Evolutionary conservation across 2,329 filamentous ascomycete genomes (phyloP).

Genomic region (Colletotrichum truncatum): DNA sequence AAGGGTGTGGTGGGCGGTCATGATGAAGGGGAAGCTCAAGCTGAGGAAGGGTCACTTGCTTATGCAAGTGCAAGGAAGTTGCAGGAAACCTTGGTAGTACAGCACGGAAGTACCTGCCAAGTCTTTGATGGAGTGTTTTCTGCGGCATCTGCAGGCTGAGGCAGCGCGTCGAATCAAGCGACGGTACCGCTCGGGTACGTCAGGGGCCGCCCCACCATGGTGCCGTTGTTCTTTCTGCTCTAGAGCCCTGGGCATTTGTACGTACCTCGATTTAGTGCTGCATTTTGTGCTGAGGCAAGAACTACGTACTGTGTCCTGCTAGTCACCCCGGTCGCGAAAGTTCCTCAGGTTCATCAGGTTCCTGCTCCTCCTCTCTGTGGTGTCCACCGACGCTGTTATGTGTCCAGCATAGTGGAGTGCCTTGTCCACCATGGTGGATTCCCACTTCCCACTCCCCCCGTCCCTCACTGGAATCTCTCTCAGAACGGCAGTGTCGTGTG

Average conservation of each 20-base stretch:
- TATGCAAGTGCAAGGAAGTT: constrained; percentile 23
- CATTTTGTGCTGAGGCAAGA: no score
- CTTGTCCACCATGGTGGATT: neutral
- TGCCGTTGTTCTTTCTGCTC: neutral
- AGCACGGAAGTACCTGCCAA: constrained; percentile 14
- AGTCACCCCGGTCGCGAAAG: no score
- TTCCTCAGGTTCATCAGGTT: constrained; percentile 2
- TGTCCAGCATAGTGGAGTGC: neutral
- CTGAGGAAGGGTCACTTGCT: constrained; percentile 18
- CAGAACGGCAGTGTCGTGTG: no score
- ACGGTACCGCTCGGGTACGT: constrained; percentile 3
- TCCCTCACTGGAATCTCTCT: no score
- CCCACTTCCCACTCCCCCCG: neutral
- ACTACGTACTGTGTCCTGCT: no score
- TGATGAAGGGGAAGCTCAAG: constrained; percentile 13
- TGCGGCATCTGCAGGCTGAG: neutral
- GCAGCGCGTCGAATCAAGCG: neutral
- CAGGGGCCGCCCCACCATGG: neutral
- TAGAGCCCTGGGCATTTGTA: neutral
- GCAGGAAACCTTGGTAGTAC: constrained; percentile 1
- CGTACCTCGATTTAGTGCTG: neutral
- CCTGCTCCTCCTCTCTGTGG: neutral
- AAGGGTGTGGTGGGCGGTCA: constrained; percentile 1
- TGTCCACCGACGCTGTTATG: neutral
- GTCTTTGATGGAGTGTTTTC: neutral